Base-by-base conservation (phyloP, 1,139 yeast genomes). In the Debaryomyces coudertii region DNA sequence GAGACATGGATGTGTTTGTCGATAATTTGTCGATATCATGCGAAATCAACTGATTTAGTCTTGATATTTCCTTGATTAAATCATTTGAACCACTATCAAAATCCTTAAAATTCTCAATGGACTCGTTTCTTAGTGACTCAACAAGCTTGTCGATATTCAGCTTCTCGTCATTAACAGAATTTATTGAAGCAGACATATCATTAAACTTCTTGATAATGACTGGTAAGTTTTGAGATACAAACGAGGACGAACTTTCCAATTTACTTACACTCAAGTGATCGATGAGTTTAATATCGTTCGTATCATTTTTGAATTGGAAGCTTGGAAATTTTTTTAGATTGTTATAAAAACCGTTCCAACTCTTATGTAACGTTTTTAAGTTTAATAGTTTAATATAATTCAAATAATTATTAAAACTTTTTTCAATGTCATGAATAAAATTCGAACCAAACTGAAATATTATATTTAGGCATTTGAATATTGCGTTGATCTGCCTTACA, bases 361-460 rank as follows among this genome's bases (percentile, higher is more conserved):
- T 56, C 22, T 66, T 61, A 27, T 73, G 69, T 36, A 81, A 63
- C 2, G 83, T 73, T 50, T 80, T 78, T 37, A 69, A 60, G 44
- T 71, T 73, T 27, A 85, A 61, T 18, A 76, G 60, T 43, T 68
- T 69, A 42, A 83, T 68, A 46, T 76, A 73, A 40, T 76, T 80
- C 41, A 72, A 66, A 37, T 79, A 75, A 18, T 70, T 74, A 46
- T 75, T 73, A 57, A 80, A 82, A 31, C 69, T 70, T 53, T 77
- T 81, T 47, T 81, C 84, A 34, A 80, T 67, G 44, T 78, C 79
- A 51, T 63, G 57, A 30, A 78, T 69, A 58, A 80, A 81, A 39
- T 73, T 69, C 25, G 80, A 75, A 37, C 82, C 75, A 59, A 85
- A 85, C 55, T 83, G 85, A 44, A 79, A 74, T 7, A 85, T 74